Evolutionary conservation across 192 early-diverging fungal species (phyloP).

Genomic region (Coemansia sp.): DNA sequence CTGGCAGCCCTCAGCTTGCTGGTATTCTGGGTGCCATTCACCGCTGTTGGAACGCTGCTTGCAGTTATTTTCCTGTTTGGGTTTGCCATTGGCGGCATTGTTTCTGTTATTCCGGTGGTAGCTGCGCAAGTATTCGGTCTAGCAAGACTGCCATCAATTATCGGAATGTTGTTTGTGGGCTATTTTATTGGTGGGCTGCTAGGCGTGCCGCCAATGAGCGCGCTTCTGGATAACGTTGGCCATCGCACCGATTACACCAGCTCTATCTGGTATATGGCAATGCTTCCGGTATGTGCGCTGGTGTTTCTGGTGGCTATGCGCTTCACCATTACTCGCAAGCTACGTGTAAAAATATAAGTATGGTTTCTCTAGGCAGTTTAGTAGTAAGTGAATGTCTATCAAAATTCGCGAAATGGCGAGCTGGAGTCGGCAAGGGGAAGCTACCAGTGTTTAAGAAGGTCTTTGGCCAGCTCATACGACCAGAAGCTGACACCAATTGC

Average conservation of each 20-base stretch:
- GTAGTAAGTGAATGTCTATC: conserved; percentile 9
- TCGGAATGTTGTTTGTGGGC: conserved; percentile 45
- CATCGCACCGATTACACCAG: conserved; percentile 46
- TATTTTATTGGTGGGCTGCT: conserved; percentile 46
- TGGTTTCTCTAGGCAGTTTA: not conserved
- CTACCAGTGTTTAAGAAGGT: conserved; percentile 57
- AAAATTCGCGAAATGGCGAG: not conserved
- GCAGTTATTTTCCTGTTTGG: conserved; percentile 42
- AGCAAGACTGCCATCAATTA: conserved; percentile 43
- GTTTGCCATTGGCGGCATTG: conserved; percentile 45
- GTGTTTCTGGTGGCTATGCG: conserved; percentile 37
- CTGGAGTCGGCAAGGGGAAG: not conserved
- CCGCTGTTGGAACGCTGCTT: conserved; percentile 29
- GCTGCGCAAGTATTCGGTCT: conserved; percentile 46
- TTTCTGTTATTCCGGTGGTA: conserved; percentile 49
- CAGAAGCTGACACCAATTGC: conserved; percentile 82
- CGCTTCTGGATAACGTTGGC: conserved; percentile 45
- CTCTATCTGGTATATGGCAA: conserved; percentile 48
- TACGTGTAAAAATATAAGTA: conserved; percentile 16
- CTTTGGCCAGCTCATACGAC: conserved; percentile 77
- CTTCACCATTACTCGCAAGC: conserved; percentile 26
- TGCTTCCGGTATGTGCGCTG: conserved; percentile 42
- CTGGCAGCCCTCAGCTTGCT: conserved; percentile 33
- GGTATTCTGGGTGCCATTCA: conserved; percentile 50
- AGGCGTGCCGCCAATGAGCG: conserved; percentile 49